Conservation (phyloP, 2,329 filamentous ascomycete genomes). For the Fusarium sp. region DNA sequence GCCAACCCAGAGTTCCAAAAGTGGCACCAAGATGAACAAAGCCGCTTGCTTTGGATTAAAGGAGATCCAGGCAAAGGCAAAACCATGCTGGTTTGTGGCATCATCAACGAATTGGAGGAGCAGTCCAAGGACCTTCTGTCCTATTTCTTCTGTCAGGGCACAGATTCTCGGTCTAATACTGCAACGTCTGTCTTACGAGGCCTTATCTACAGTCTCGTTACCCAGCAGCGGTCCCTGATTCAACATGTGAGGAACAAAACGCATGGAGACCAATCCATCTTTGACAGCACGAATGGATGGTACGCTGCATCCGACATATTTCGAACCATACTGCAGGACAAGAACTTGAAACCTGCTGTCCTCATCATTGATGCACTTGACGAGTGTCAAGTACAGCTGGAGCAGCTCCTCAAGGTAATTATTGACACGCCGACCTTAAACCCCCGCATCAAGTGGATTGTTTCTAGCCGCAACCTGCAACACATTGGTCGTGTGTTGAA, state of each 20-base stretch:
- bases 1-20: conserved; percentile 45
- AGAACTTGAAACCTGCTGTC: conserved; percentile 40
- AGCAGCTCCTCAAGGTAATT: conserved; percentile 52
- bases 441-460: conserved; percentile 58
- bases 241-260: conserved; percentile 55
- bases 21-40: conserved; percentile 43
- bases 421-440: background rate
- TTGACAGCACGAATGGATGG: conserved; percentile 59
- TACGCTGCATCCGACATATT: conserved; percentile 57
- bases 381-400: conserved; percentile 54
- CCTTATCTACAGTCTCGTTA: conserved; percentile 59
- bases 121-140: conserved; percentile 16
- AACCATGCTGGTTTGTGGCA: conserved; percentile 53
- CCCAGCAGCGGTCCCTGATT: conserved; percentile 53
- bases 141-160: conserved; percentile 62
- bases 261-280: conserved; percentile 51
- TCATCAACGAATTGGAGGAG: conserved; percentile 42
- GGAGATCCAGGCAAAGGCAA: conserved; percentile 56
- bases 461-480: conserved; percentile 61
- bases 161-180: conserved; percentile 56
- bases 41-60: conserved; percentile 51
- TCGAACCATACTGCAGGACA: conserved; percentile 52
- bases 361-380: conserved; percentile 65
- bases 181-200: conserved; percentile 60
- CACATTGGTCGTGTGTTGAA: conserved; percentile 50